phyloP scores from a whole-genome alignment of 202 grass and related monocot species.

The Eragrostis tef region DNA sequence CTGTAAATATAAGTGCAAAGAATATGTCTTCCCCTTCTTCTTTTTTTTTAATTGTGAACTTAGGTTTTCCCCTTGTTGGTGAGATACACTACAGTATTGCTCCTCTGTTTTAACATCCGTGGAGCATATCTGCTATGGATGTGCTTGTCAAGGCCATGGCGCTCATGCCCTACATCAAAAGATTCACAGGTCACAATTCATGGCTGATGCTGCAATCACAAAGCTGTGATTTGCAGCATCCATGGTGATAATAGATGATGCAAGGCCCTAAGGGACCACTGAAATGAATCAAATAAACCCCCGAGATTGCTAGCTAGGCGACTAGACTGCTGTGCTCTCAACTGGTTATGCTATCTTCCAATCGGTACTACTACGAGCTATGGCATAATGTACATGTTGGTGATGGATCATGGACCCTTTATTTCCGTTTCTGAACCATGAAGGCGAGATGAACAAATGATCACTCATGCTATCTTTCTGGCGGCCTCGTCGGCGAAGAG shows the following conservation, averaged over 20 bases:
- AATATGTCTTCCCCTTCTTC: neutral
- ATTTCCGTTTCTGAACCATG: slow-evolving; percentile 40
- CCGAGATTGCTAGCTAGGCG: slow-evolving; percentile 43
- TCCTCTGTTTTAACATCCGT: slow-evolving; percentile 19
- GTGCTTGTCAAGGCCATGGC: neutral
- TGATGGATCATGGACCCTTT: slow-evolving; percentile 45
- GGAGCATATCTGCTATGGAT: slow-evolving; percentile 21
- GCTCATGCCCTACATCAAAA: slow-evolving; percentile 15
- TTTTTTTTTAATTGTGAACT: too few relatives aligned
- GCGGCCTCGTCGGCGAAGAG: slow-evolving; percentile 68
- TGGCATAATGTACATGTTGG: slow-evolving; percentile 61
- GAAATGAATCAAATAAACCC: slow-evolving; percentile 22
- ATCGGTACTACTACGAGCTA: slow-evolving; percentile 42
- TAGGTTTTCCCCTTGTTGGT: too few relatives aligned
- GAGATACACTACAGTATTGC: neutral
- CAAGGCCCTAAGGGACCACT: slow-evolving; percentile 40
- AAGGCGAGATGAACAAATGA: slow-evolving; percentile 51
- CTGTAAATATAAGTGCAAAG: slow-evolving; percentile 34
- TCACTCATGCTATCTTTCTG: slow-evolving; percentile 56
- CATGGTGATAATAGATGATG: slow-evolving; percentile 40
- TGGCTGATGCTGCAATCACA: slow-evolving; percentile 44
- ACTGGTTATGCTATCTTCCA: slow-evolving; percentile 45
- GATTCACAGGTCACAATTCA: slow-evolving; percentile 31
- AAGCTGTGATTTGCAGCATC: neutral
- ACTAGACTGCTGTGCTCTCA: slow-evolving; percentile 45